A percentile compares a stretch with the other conserved stretches of the same genome.
phyloP scores from a whole-genome alignment of 129 eudicot species.

The Ambrosia trifida region DNA sequence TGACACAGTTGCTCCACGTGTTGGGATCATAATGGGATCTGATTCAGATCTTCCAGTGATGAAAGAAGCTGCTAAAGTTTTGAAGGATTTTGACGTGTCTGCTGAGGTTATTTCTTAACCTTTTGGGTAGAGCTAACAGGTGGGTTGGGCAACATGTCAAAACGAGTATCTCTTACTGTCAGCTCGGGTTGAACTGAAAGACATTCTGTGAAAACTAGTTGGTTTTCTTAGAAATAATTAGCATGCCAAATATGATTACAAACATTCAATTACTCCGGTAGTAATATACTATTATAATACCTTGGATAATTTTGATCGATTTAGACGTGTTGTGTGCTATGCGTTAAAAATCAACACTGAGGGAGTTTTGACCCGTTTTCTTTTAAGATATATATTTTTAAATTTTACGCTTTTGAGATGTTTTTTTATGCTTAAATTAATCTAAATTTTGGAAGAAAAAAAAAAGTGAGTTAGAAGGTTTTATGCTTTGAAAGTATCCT shows the following conservation, averaged over 20 bases:
- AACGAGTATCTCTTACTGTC: not conserved
- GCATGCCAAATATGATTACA: not conserved
- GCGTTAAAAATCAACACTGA: too few species aligned
- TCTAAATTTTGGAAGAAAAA: too few species aligned
- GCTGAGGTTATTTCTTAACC: slow-evolving; percentile 54
- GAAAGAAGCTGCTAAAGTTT: slow-evolving; percentile 87
- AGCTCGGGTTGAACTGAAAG: slow-evolving; percentile 1
- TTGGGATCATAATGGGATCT: slow-evolving; percentile 97
- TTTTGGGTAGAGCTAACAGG: not conserved
- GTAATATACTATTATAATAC: not conserved
- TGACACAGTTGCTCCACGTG: slow-evolving; percentile 62
- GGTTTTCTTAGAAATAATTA: not conserved
- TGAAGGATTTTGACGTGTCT: slow-evolving; percentile 64
- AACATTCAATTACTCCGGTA: not conserved
- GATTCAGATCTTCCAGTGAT: slow-evolving; percentile 98
- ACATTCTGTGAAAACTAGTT: not conserved
- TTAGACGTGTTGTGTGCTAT: not conserved
- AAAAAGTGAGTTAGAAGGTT: not conserved
- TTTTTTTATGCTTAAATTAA: too few species aligned
- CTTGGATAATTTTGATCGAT: slow-evolving; percentile 1
- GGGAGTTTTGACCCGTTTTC: too few species aligned
- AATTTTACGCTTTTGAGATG: not conserved
- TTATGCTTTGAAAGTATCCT: not conserved
- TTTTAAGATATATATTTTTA: too few species aligned
- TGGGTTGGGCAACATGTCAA: not conserved